A percentile compares a stretch with the other conserved stretches of the same genome.
Conservation (phyloP, 495 filamentous ascomycete species). For the Xylaria nigripes region DNA sequence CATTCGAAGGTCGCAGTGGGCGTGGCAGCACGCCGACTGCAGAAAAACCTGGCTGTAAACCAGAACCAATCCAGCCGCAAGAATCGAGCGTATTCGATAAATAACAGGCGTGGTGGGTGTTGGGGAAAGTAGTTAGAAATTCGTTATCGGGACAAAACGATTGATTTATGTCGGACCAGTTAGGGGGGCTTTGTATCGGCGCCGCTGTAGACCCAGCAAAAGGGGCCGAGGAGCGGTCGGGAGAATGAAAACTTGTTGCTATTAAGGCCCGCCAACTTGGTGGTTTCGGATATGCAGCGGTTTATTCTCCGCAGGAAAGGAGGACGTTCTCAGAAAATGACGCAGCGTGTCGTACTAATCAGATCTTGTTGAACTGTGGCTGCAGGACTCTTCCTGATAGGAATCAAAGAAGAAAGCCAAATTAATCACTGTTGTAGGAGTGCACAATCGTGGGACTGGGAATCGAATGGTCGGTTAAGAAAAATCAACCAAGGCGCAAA, state of each 20-base stretch:
- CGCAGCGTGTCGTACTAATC: conserved; percentile 9
- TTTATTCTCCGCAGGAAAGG: conserved; percentile 20
- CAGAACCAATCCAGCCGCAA: conserved; percentile 3
- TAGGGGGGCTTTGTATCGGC: conserved; percentile 97
- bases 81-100: background rate
- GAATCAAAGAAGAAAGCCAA: background rate
- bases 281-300: conserved; percentile 33
- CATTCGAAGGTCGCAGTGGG: conserved; percentile 25
- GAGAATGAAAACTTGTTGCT: conserved; percentile 68
- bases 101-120: conserved; percentile 2
- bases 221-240: conserved; percentile 89
- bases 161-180: conserved; percentile 44
- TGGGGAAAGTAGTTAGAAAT: background rate
- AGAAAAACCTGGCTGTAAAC: conserved; percentile 6
- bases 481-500: background rate
- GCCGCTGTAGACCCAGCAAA: conserved; percentile 85
- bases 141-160: conserved; percentile 25
- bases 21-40: conserved; percentile 32
- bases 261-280: conserved; percentile 96
- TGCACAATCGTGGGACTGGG: background rate
- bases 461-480: background rate
- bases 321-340: conserved; percentile 19
- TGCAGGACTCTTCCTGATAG: background rate
- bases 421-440: background rate
- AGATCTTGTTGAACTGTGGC: background rate